Percentiles rank a stretch among this genome's conserved stretches.
Conservation (phyloP, 768 basidiomycete species). For the Naematelia aurantialba region DNA sequence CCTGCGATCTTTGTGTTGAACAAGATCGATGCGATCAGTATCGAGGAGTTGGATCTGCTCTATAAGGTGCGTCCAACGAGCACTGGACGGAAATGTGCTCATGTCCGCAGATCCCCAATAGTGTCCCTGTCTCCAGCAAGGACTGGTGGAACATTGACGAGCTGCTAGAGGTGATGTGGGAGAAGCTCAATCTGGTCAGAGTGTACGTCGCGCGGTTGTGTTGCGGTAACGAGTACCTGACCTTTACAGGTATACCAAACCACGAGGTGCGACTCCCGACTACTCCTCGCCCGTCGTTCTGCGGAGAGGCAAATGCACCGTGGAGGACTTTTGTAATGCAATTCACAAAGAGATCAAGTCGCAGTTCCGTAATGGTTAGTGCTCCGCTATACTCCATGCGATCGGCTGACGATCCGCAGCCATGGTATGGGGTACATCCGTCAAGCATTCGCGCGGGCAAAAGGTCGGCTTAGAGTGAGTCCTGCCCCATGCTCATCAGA, state of each 20-base stretch:
- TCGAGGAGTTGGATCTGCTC: conserved; percentile 92
- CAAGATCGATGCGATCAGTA: conserved; percentile 94
- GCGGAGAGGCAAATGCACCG: conserved; percentile 51
- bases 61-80: conserved; percentile 51
- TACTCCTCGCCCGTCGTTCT: conserved; percentile 88
- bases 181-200: conserved; percentile 82
- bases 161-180: conserved; percentile 88
- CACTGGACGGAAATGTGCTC: conserved; percentile 3
- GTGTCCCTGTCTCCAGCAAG: conserved; percentile 87
- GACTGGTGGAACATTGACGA: conserved; percentile 98
- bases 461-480: conserved; percentile 56
- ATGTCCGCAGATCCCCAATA: conserved; percentile 71
- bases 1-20: conserved; percentile 78
- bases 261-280: conserved; percentile 83
- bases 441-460: conserved; percentile 95
- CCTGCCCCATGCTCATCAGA: background rate
- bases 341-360: conserved; percentile 98
- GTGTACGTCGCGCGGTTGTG: conserved; percentile 55
- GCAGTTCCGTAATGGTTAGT: conserved; percentile 86
- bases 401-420: conserved; percentile 18
- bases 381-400: background rate
- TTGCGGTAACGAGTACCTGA: background rate
- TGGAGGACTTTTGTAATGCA: conserved; percentile 87
- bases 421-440: conserved; percentile 91
- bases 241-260: conserved; percentile 69